Percentiles rank a stretch among this genome's conserved stretches.
These are phyloP conservation scores for Pterocarpus santalinus DNA, from an alignment of 306 rosid genomes.

Conservation along the genomic window DNA sequence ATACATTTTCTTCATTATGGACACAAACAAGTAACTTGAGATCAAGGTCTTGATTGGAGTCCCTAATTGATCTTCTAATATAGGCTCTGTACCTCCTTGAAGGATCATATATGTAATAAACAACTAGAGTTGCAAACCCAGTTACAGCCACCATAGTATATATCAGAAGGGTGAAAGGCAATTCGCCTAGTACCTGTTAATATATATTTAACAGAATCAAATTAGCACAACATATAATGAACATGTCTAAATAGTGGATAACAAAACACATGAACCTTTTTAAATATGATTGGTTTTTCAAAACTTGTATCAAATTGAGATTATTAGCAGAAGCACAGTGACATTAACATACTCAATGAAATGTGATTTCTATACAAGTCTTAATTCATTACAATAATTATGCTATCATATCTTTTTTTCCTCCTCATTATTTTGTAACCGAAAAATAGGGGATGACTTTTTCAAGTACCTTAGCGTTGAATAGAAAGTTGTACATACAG, in stretches of 20 bases:
- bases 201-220: conserved; percentile 1
- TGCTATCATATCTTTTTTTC: background rate
- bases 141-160: conserved; percentile 42
- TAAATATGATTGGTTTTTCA: background rate
- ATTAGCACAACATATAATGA: conserved; percentile 14
- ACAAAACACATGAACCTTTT: background rate
- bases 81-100: conserved; percentile 42
- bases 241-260: background rate
- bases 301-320: conserved; percentile 1
- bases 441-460: background rate
- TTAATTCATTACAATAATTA: background rate
- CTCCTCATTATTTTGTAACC: background rate
- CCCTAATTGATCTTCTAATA: conserved; percentile 28
- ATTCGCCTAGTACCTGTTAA: background rate
- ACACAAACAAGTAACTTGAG: conserved; percentile 42
- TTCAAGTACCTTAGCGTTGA: conserved; percentile 6
- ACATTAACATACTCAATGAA: background rate
- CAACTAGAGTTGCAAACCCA: conserved; percentile 4
- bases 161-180: conserved; percentile 22
- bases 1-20: conserved; percentile 46
- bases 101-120: conserved; percentile 49
- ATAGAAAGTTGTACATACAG: background rate
- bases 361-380: background rate
- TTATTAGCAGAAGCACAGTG: background rate
- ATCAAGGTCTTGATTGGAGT: background rate